Evolutionary conservation across 306 rosid species (phyloP).

Genomic region (Acacia crassicarpa): DNA sequence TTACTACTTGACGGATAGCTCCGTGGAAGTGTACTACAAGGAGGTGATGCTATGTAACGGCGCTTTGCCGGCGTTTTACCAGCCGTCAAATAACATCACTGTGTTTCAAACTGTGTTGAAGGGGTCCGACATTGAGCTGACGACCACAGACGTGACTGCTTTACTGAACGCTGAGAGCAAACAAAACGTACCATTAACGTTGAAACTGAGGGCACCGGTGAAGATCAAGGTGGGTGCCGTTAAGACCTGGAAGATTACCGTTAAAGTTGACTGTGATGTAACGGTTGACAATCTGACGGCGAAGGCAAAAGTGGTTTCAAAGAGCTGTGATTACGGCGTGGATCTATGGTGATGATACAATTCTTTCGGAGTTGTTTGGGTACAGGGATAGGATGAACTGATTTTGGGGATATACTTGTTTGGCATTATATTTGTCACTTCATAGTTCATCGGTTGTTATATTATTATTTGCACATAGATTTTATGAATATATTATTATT

Average conservation of each 20-base stretch:
- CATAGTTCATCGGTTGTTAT: not conserved
- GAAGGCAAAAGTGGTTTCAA: conserved; percentile 46
- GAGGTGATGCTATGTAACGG: conserved; percentile 50
- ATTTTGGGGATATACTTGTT: conserved; percentile 7
- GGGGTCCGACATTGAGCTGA: conserved; percentile 42
- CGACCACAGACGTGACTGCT: conserved; percentile 20
- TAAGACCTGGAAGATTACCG: conserved; percentile 59
- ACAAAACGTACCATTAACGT: conserved; percentile 46
- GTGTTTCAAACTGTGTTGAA: conserved; percentile 46
- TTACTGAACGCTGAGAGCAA: conserved; percentile 37
- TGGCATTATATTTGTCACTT: not conserved
- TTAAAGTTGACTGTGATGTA: conserved; percentile 53
- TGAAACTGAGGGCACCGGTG: conserved; percentile 55
- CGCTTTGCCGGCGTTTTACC: conserved; percentile 59
- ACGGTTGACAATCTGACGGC: conserved; percentile 56
- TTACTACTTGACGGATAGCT: conserved; percentile 54
- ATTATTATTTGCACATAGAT: not conserved
- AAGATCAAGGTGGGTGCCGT: conserved; percentile 56
- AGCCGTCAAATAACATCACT: conserved; percentile 70
- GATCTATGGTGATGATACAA: conserved; percentile 29
- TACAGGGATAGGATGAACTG: not conserved
- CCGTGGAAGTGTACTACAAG: conserved; percentile 37
- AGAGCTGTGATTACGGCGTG: conserved; percentile 44
- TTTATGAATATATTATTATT: not conserved
- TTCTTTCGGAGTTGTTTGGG: not conserved